These are phyloP conservation scores for Nicotiana noctiflora DNA, from an alignment of 257 asterid genomes.

Conservation along the genomic window DNA sequence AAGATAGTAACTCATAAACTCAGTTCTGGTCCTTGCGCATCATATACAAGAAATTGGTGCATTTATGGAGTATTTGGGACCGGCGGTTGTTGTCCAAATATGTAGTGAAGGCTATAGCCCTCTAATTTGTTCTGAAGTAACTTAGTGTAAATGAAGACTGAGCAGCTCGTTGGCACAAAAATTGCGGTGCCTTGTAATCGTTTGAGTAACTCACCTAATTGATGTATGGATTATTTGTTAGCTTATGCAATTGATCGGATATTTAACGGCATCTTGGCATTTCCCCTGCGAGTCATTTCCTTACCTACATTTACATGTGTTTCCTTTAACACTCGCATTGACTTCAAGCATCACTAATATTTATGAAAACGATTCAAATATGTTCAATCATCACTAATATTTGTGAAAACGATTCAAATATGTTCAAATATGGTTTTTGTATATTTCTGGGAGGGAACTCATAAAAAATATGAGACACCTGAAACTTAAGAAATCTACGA, in stretches of 20 bases:
- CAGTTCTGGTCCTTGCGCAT: background rate
- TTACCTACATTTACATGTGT: too few relatives aligned
- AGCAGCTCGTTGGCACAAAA: background rate
- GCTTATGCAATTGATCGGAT: background rate
- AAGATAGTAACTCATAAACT: background rate
- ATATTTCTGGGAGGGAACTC: too few relatives aligned
- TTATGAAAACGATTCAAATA: background rate
- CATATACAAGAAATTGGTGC: background rate
- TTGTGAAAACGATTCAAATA: too few relatives aligned
- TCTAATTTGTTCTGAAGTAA: background rate
- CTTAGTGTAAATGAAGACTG: background rate
- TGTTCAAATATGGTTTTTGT: background rate
- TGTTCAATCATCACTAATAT: too few relatives aligned
- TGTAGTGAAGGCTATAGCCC: background rate
- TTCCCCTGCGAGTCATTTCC: background rate
- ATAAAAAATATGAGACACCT: background rate
- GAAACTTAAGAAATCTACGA: background rate
- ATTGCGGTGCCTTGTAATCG: background rate
- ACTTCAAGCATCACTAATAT: background rate
- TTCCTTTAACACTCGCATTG: background rate
- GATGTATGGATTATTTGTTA: background rate
- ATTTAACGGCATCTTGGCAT: background rate
- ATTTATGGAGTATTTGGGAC: background rate
- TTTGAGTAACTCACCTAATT: background rate
- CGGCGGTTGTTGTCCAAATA: background rate